Conservation (phyloP, 2,329 filamentous ascomycete species). For the Trichoderma breve region DNA sequence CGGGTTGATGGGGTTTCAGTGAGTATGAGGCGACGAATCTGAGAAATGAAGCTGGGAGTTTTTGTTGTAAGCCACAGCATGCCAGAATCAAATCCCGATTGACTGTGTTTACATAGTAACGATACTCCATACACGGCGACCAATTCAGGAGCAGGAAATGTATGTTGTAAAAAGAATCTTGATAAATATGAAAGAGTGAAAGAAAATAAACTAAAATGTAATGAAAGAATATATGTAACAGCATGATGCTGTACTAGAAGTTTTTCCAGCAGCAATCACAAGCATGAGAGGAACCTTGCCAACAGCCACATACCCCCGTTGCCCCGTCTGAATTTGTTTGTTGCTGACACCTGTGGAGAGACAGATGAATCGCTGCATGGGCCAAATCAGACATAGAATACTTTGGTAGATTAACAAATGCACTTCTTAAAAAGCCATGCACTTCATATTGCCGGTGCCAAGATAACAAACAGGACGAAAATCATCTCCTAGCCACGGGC, state of each 20-base stretch:
- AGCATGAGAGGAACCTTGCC: background rate
- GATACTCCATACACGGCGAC: background rate
- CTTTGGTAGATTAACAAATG: background rate
- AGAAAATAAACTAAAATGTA: background rate
- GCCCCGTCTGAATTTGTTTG: background rate
- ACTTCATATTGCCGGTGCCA: background rate
- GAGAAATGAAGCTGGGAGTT: background rate
- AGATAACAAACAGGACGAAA: conserved; percentile 1
- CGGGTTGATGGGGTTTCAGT: background rate
- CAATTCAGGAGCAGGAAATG: background rate
- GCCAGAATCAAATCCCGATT: background rate
- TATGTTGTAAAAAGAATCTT: too few relatives aligned
- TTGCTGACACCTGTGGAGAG: background rate
- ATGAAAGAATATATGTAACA: background rate
- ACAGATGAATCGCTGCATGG: background rate
- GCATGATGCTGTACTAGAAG: background rate
- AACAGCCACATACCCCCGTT: background rate
- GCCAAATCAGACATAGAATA: background rate
- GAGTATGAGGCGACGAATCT: background rate
- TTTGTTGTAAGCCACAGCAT: background rate
- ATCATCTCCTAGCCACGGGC: background rate
- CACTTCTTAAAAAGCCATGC: background rate
- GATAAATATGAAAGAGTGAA: background rate
- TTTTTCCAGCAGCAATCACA: background rate
- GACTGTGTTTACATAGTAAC: background rate